These are phyloP conservation scores for Sphagnum contortum DNA, from an alignment of 225 moss, liverwort and hornwort genomes.

Conservation along the genomic window DNA sequence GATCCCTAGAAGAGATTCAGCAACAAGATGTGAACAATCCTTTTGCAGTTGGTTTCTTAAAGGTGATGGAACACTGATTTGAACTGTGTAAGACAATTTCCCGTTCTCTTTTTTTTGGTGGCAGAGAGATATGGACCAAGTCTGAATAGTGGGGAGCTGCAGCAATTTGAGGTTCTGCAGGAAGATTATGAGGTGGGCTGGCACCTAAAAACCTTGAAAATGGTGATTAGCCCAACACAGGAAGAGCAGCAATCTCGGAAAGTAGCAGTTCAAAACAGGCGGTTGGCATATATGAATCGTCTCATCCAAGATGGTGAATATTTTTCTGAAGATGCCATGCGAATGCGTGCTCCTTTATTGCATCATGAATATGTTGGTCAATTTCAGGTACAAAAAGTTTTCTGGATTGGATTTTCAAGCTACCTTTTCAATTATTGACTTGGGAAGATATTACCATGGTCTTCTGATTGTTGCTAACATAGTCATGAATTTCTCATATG, in stretches of 20 bases:
- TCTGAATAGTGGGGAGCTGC: constrained; percentile 44
- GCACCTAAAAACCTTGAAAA: constrained; percentile 50
- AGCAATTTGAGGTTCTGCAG: constrained; percentile 50
- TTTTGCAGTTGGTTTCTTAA: too few species aligned
- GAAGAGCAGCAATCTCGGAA: constrained; percentile 47
- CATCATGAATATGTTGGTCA: constrained; percentile 54
- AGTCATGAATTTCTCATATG: too few species aligned
- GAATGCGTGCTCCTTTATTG: constrained; percentile 52
- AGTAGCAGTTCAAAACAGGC: constrained; percentile 47
- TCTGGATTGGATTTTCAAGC: not conserved
- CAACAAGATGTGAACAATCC: too few species aligned
- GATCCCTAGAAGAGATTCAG: too few species aligned
- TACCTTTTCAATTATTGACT: too few species aligned
- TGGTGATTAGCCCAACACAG: constrained; percentile 42
- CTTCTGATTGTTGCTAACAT: too few species aligned
- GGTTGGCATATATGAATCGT: constrained; percentile 60
- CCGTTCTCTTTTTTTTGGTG: constrained; percentile 29
- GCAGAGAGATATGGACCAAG: constrained; percentile 59
- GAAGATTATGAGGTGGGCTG: constrained; percentile 63
- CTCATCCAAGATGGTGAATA: constrained; percentile 55
- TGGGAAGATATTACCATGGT: too few species aligned
- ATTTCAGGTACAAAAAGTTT: constrained; percentile 28
- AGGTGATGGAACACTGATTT: too few species aligned
- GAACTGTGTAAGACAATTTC: too few species aligned
- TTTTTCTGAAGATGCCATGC: constrained; percentile 58